A percentile compares a stretch with the other conserved stretches of the same genome.
Conservation (phyloP, 2,329 filamentous ascomycete genomes). For the Lasiodiplodia gonubiensis region DNA sequence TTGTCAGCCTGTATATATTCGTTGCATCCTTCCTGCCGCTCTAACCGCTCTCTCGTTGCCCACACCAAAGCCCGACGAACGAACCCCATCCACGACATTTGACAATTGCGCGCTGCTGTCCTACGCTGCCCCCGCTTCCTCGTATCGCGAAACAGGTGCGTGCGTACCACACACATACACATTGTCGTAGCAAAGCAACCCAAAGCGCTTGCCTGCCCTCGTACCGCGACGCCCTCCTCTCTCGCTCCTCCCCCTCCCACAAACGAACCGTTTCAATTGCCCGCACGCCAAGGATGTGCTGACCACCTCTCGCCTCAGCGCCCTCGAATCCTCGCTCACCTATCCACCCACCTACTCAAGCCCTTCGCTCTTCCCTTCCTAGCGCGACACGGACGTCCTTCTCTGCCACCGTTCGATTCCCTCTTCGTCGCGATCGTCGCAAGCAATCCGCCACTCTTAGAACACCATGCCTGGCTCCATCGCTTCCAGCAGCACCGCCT, state of each 20-base stretch:
- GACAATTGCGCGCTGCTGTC: not conserved
- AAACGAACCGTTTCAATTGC: not conserved
- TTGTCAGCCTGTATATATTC: not conserved
- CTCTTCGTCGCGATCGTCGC: not conserved
- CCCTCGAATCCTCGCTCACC: not conserved
- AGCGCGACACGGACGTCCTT: too few species aligned
- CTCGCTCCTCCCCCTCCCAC: not conserved
- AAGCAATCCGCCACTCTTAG: not conserved
- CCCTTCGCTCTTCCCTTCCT: too few species aligned
- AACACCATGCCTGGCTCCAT: slow-evolving; percentile 21
- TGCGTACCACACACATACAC: not conserved
- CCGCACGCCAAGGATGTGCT: not conserved
- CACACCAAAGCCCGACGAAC: not conserved
- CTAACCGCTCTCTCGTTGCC: not conserved
- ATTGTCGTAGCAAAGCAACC: not conserved
- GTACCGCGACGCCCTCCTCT: not conserved
- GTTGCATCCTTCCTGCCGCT: not conserved
- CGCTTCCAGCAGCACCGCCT: slow-evolving; percentile 7
- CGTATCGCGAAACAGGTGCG: not conserved
- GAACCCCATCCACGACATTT: not conserved
- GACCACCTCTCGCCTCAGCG: not conserved
- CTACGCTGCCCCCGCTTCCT: not conserved
- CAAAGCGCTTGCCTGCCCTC: not conserved
- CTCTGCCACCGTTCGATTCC: too few species aligned
- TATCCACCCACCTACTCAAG: too few species aligned